These are phyloP conservation scores for Orbilia javanica DNA, from an alignment of 2,329 filamentous ascomycete genomes.

Conservation along the genomic window DNA sequence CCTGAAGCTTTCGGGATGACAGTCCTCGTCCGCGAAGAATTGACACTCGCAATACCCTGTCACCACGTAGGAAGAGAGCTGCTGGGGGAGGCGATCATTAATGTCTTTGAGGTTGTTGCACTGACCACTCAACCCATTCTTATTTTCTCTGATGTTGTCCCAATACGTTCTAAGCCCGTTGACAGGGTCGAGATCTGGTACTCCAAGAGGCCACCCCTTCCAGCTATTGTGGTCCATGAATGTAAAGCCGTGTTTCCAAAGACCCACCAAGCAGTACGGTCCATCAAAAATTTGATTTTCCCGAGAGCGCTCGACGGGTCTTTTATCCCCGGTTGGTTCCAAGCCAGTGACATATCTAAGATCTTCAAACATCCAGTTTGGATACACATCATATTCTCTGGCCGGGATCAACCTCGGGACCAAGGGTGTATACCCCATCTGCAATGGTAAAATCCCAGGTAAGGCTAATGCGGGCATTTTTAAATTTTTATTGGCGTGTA, in stretches of 20 bases:
- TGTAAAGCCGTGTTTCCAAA: background rate
- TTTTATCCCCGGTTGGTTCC: background rate
- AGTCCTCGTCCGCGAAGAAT: constrained; percentile 22
- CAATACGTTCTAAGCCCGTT: background rate
- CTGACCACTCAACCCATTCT: background rate
- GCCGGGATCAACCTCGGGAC: background rate
- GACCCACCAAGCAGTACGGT: background rate
- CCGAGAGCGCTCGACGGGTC: too few relatives aligned
- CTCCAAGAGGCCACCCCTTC: background rate
- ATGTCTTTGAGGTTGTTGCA: constrained; percentile 27
- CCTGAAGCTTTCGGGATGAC: background rate
- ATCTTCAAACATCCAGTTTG: constrained; percentile 4
- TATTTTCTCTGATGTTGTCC: background rate
- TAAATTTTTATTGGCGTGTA: background rate
- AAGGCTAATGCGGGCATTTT: background rate
- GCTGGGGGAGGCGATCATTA: background rate
- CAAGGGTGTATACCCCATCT: background rate
- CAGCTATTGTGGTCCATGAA: background rate
- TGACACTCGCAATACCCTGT: constrained; percentile 31
- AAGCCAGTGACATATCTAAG: background rate
- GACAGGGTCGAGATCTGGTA: background rate
- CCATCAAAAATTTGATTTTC: background rate
- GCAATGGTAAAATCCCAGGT: background rate
- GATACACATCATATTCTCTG: background rate
- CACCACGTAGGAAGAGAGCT: background rate